phyloP scores from a whole-genome alignment of 345 rosid species.

The Arabidopsis suecica region DNA sequence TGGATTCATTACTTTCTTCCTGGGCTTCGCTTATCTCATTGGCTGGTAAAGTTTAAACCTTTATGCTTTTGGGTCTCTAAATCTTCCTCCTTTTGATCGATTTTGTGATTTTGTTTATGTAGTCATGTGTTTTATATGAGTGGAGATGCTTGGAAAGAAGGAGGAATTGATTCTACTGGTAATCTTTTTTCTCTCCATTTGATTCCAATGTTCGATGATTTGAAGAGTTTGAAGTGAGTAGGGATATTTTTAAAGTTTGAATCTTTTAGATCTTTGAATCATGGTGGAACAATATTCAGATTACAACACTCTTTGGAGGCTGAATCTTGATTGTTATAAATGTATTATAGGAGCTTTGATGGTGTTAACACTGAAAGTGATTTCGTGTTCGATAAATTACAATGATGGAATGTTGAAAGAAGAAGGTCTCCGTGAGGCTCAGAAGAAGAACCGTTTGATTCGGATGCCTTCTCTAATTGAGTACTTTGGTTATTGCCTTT shows the following conservation, averaged over 20 bases:
- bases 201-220: not conserved
- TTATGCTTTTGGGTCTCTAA: not conserved
- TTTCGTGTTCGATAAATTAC: constrained; percentile 89
- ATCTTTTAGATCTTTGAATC: not conserved
- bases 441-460: constrained; percentile 77
- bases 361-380: constrained; percentile 95
- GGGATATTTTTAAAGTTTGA: not conserved
- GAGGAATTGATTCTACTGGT: constrained; percentile 98
- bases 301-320: not conserved
- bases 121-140: constrained; percentile 99
- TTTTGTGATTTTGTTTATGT: constrained; percentile 31
- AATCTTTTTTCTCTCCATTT: constrained; percentile 30
- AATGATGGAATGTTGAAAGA: constrained; percentile 82
- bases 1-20: constrained; percentile 73
- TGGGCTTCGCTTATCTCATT: constrained; percentile 85
- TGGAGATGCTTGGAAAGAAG: constrained; percentile 99
- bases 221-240: not conserved
- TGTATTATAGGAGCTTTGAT: constrained; percentile 76
- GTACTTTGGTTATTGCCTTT: constrained; percentile 88
- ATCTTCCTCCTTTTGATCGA: not conserved
- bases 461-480: constrained; percentile 79
- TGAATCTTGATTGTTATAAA: not conserved
- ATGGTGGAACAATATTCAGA: too few relatives aligned
- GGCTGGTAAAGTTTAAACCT: constrained; percentile 63
- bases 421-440: constrained; percentile 77